Percentiles rank a stretch among this genome's conserved stretches.
These are phyloP conservation scores for Centaurea solstitialis DNA, from an alignment of 129 eudicot species.

Conservation along the genomic window DNA sequence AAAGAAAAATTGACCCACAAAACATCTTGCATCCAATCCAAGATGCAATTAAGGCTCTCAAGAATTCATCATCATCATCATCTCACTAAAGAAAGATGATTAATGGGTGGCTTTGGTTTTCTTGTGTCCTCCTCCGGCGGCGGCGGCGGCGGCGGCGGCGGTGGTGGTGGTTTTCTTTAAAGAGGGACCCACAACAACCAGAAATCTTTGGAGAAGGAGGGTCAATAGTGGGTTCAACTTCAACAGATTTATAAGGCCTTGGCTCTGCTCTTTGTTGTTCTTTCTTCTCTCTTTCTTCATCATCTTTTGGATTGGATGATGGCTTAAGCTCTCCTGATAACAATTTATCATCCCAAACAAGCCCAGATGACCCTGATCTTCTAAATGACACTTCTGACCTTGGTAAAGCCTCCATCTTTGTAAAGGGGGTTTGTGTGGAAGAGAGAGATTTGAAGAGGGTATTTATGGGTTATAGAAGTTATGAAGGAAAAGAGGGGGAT, in stretches of 20 bases:
- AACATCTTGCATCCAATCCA: constrained; percentile 12
- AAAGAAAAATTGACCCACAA: constrained; percentile 21
- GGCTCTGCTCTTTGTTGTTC: constrained; percentile 28
- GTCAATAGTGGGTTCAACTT: constrained; percentile 55
- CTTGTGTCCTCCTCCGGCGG: constrained; percentile 22
- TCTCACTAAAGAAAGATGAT: constrained; percentile 10
- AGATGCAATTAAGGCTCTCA: constrained; percentile 27
- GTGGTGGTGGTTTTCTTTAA: constrained; percentile 30
- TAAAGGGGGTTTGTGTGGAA: background rate
- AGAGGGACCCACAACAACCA: constrained; percentile 54
- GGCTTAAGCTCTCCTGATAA: constrained; percentile 62
- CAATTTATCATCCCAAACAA: constrained; percentile 83
- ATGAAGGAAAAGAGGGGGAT: constrained; percentile 5
- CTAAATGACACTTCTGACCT: constrained; percentile 81
- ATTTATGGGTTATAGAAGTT: constrained; percentile 22
- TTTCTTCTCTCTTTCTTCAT: constrained; percentile 32
- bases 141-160: constrained; percentile 11
- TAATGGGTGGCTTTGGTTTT: constrained; percentile 38
- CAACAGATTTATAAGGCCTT: constrained; percentile 48
- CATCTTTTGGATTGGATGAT: constrained; percentile 38
- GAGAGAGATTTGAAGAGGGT: constrained; percentile 24
- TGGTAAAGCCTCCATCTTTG: constrained; percentile 53
- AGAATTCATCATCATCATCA: constrained; percentile 7
- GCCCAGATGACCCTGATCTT: constrained; percentile 83
- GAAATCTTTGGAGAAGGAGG: constrained; percentile 83